A percentile compares a stretch with the other conserved stretches of the same genome.
phyloP scores from a whole-genome alignment of 768 basidiomycete species.

The Flagelloscypha sp. region DNA sequence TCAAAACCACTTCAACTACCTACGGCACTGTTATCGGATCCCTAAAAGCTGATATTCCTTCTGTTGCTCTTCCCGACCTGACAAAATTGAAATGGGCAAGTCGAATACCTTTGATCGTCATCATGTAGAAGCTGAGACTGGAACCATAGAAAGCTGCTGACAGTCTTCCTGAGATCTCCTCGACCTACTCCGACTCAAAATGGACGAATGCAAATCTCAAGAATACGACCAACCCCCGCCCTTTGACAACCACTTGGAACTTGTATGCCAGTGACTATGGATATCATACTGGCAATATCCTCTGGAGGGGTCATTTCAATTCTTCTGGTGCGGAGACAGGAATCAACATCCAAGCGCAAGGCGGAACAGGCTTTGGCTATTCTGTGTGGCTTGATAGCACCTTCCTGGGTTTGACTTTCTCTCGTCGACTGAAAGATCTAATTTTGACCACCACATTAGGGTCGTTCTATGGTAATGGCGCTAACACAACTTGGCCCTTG shows the following conservation, averaged over 20 bases:
- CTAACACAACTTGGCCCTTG: too few species aligned
- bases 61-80: conserved; percentile 26
- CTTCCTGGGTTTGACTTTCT: conserved; percentile 45
- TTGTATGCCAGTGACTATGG: conserved; percentile 44
- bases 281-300: conserved; percentile 42
- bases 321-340: conserved; percentile 38
- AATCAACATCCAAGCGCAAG: conserved; percentile 30
- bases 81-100: too few species aligned
- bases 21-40: conserved; percentile 33
- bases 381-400: conserved; percentile 41
- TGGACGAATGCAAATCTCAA: conserved; percentile 37
- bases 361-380: conserved; percentile 41
- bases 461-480: too few species aligned
- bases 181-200: conserved; percentile 29
- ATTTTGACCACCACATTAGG: too few species aligned
- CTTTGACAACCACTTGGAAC: conserved; percentile 29
- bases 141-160: conserved; percentile 29
- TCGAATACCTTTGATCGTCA: too few species aligned
- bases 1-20: conserved; percentile 26
- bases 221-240: conserved; percentile 34
- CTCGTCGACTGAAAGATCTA: too few species aligned
- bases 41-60: conserved; percentile 23
- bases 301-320: conserved; percentile 45
- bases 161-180: conserved; percentile 33
- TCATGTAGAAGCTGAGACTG: not conserved